phyloP scores from a whole-genome alignment of 2,329 filamentous ascomycete species.

The Fusarium domesticum region DNA sequence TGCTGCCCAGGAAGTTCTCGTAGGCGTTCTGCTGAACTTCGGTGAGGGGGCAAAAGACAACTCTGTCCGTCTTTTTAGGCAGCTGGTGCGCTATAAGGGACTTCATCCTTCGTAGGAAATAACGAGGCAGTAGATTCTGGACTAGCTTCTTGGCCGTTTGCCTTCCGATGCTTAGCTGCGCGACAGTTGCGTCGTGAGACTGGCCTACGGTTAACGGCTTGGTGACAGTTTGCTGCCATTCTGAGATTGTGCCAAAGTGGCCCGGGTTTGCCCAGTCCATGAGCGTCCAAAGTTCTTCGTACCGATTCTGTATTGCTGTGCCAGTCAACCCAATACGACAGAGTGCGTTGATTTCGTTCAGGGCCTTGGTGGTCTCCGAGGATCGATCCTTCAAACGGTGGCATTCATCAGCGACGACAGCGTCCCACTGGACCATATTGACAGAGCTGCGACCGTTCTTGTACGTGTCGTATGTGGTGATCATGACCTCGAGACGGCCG shows the following conservation, averaged over 20 bases:
- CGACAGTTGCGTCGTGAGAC: conserved; percentile 82
- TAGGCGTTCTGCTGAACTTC: conserved; percentile 79
- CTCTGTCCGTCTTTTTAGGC: conserved; percentile 89
- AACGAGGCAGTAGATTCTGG: conserved; percentile 79
- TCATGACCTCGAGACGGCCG: conserved; percentile 82
- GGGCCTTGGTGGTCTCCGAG: conserved; percentile 76
- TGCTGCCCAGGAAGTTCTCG: conserved; percentile 69
- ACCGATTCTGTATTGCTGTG: conserved; percentile 96
- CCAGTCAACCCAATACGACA: conserved; percentile 92
- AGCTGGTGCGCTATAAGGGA: conserved; percentile 86
- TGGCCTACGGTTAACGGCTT: conserved; percentile 82
- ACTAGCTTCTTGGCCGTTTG: conserved; percentile 82
- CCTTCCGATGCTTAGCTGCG: conserved; percentile 76
- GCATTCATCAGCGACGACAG: conserved; percentile 90
- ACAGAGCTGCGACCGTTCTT: conserved; percentile 69
- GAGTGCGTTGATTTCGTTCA: conserved; percentile 86
- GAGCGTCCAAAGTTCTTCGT: conserved; percentile 94
- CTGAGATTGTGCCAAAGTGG: conserved; percentile 57
- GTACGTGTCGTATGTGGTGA: conserved; percentile 93
- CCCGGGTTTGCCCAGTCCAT: conserved; percentile 96
- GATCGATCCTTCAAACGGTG: conserved; percentile 79
- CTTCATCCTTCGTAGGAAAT: conserved; percentile 93
- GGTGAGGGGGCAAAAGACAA: conserved; percentile 92
- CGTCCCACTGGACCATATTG: conserved; percentile 90
- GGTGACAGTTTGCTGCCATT: conserved; percentile 77